Base-by-base conservation (phyloP, 257 asterid genomes). In the Prunella vulgaris region DNA sequence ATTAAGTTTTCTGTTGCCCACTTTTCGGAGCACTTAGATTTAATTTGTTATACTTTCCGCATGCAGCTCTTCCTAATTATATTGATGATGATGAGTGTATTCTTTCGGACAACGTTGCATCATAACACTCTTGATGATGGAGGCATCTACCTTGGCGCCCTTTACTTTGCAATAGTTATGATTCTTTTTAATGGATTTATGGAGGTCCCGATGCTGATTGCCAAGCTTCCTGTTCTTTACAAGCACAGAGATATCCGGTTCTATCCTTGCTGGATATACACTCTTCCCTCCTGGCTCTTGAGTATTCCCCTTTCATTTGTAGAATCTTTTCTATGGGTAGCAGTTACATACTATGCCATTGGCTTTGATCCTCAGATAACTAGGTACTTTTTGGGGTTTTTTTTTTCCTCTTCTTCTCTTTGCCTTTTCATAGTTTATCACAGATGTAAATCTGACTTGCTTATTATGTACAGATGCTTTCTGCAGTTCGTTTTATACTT, bases 221-320 rank as follows among this genome's bases (percentile, higher is more conserved):
- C 86, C 33, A 93, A 87, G 86, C 95, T 93, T 76, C 96, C 98
- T 5, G 86, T 87, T 38, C 82, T 93, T 70, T 93, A 93, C 83
- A 93, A 90, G 85, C 98, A 93, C 42, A 78, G 97, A 60, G 97
- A 93, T 75, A 74, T 90, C 38, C 90, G 58, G 12, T 87, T 93
- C 77, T 93, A 85, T 60, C 98, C 98, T 0, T 85, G 96, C 70
- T 93, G 98, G 98, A 80, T 83, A 51, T 93, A 83, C 59, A 81
- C 98, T 59, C 77, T 93, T 21, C 98, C 98, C 13, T 82, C 96
- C 40, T 90, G 97, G 96, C 73, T 90, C 57, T 82, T 93, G 82
- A 88, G 91, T 70, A 59, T 88, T 60, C 97, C 96, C 52, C 70
- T 85, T 35, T 79, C 98, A 7, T 54, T 93, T 52, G 13, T 84